phyloP scores from a whole-genome alignment of 192 early-diverging fungal genomes.

The Phlyctochytrium arcticum region DNA sequence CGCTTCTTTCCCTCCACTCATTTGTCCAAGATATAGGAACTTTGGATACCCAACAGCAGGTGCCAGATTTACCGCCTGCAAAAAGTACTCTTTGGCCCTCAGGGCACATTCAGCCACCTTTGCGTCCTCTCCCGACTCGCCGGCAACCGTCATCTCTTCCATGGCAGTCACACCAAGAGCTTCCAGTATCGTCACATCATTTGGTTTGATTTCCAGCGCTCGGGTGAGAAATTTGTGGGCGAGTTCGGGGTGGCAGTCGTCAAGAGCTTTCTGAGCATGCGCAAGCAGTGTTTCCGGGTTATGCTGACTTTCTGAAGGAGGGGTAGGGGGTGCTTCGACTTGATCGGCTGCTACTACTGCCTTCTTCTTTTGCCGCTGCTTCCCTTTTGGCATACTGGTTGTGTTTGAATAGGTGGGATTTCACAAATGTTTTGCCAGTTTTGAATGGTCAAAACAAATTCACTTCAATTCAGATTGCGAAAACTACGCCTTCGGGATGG shows the following conservation, averaged over 20 bases:
- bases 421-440: background rate
- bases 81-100: constrained; percentile 47
- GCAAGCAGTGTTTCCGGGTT: constrained; percentile 9
- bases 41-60: constrained; percentile 67
- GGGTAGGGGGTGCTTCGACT: background rate
- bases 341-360: no score
- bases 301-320: background rate
- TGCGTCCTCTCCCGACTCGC: constrained; percentile 39
- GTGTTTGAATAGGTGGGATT: background rate
- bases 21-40: constrained; percentile 78
- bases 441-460: background rate
- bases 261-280: constrained; percentile 44
- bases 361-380: no score
- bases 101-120: background rate
- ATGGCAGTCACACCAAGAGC: constrained; percentile 70
- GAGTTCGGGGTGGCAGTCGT: constrained; percentile 69
- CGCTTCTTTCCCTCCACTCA: constrained; percentile 37
- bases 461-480: background rate
- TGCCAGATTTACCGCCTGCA: constrained; percentile 63
- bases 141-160: constrained; percentile 66
- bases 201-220: constrained; percentile 59
- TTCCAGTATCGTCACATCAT: constrained; percentile 60
- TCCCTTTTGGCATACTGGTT: background rate
- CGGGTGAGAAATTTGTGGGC: constrained; percentile 67
- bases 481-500: background rate